Base-by-base conservation (phyloP, 768 basidiomycete genomes). In the Baorangia bicolor region DNA sequence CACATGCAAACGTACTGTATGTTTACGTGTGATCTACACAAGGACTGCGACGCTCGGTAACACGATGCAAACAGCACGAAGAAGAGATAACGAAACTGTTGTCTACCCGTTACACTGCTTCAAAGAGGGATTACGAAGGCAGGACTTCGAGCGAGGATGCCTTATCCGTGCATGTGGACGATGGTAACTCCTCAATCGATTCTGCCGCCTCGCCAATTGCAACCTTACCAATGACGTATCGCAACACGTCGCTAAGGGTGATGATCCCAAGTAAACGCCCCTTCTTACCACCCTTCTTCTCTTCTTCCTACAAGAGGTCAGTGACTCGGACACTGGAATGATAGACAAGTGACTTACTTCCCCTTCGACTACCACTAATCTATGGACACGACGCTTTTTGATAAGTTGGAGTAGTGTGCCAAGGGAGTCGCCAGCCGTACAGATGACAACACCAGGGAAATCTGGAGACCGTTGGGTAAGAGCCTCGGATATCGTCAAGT, bases 391-490 rank as follows among this genome's bases (percentile, higher is more conserved):
- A 28, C 94, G 86, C 71, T 94, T 92, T 74, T 92, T 93, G 68
- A 98, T 91, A 21, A 97, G 83, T 62, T 92, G 86, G 45, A 99
- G 81, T 8, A 98, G 82, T 2, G 92, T 94, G 4, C 89, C 90
- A 27, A 99, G 78, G 0, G 95, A 95, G 68, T 98, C 96, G 2
- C 86, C 82, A 1, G 93, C 92, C 1, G 92, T 93, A 69, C 97
- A 98, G 20, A 96, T 90, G 51, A 98, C 92, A 8, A 98, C 95
- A 14, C 97, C 97, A 9, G 94, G 92, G 70, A 99, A 99, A 73
- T 98, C 96, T 9, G 91, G 82, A 14, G 93, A 89, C 16, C 97
- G 89, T 68, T 95, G 91, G 59, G 86, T 87, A 46, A 99, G 81
- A 2, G 97, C 97, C 73, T 96, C 90, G 35, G 86, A 85, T 62